Evolutionary conservation across 2,329 filamentous ascomycete genomes (phyloP).

Genomic region (Claviceps fusiformis): DNA sequence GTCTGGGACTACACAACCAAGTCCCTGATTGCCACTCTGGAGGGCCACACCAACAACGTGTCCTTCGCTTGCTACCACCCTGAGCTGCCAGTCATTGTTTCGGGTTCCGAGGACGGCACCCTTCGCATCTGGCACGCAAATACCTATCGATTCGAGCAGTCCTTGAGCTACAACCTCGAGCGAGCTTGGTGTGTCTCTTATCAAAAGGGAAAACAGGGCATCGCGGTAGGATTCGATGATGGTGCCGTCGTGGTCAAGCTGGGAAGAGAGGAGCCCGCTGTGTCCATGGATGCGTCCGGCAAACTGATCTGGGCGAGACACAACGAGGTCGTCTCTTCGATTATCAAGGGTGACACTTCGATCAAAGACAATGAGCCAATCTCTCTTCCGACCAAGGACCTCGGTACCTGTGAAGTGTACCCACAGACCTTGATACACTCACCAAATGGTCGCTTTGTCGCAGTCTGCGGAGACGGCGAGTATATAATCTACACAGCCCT

Average conservation of each 20-base stretch:
- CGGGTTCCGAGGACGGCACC: conserved; percentile 92
- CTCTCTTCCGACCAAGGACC: conserved; percentile 77
- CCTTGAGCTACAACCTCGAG: conserved; percentile 88
- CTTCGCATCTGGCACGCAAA: conserved; percentile 98
- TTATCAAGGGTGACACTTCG: conserved; percentile 78
- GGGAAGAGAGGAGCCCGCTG: conserved; percentile 90
- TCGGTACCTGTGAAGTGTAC: conserved; percentile 93
- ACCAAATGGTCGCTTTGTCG: conserved; percentile 81
- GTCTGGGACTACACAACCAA: conserved; percentile 99
- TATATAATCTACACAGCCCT: conserved; percentile 98
- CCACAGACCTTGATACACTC: conserved; percentile 90
- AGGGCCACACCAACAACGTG: conserved; percentile 95
- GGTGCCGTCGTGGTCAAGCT: conserved; percentile 97
- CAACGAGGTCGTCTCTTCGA: conserved; percentile 86
- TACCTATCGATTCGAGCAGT: conserved; percentile 91
- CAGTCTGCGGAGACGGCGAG: conserved; percentile 81
- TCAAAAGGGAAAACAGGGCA: conserved; percentile 84
- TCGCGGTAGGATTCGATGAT: conserved; percentile 94
- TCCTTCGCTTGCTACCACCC: conserved; percentile 98
- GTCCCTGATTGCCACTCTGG: conserved; percentile 86
- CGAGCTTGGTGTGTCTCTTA: conserved; percentile 96
- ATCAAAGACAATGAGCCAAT: conserved; percentile 85
- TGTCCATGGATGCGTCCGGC: conserved; percentile 91
- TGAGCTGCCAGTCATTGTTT: conserved; percentile 92
- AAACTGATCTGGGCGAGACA: conserved; percentile 95